Evolutionary conservation across 2,329 filamentous ascomycete species (phyloP).

Genomic region (Cytospora piceicola): DNA sequence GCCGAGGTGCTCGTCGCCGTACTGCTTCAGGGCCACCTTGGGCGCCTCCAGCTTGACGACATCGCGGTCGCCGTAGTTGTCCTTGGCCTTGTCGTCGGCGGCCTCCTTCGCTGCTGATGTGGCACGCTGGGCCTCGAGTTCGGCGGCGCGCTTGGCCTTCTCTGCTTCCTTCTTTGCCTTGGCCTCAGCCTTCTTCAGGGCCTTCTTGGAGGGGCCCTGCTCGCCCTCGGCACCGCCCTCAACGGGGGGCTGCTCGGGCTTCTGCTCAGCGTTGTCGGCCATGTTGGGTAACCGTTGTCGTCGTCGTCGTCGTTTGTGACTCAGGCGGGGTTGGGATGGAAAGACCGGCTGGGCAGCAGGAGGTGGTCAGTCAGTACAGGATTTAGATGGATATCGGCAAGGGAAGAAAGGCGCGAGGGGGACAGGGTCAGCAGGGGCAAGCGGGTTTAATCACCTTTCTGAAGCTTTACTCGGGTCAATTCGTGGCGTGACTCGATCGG

Average conservation of each 20-base stretch:
- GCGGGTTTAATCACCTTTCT: slow-evolving; percentile 17
- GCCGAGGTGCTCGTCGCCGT: slow-evolving; percentile 68
- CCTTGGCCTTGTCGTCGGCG: slow-evolving; percentile 68
- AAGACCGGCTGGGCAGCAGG: slow-evolving; percentile 1
- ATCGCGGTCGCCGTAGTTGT: slow-evolving; percentile 75
- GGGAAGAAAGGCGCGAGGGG: not conserved
- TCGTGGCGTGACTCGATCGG: slow-evolving; percentile 26
- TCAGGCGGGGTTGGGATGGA: slow-evolving; percentile 15
- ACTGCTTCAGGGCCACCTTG: slow-evolving; percentile 62
- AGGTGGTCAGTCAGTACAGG: not conserved
- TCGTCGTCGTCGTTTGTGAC: slow-evolving; percentile 14
- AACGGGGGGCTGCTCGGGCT: slow-evolving; percentile 68
- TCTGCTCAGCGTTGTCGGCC: slow-evolving; percentile 33
- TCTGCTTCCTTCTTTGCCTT: slow-evolving; percentile 89
- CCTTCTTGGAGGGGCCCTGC: slow-evolving; percentile 72
- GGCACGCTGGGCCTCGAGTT: slow-evolving; percentile 71
- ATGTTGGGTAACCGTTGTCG: slow-evolving; percentile 23
- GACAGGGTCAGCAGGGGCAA: not conserved
- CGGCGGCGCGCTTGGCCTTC: slow-evolving; percentile 74
- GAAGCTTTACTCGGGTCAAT: not conserved
- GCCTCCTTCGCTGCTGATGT: slow-evolving; percentile 44
- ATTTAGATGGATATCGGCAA: not conserved
- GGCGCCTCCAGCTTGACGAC: slow-evolving; percentile 53
- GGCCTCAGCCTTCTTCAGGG: slow-evolving; percentile 78
- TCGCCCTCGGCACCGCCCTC: slow-evolving; percentile 82